These are phyloP conservation scores for Neurospora sp. DNA, from an alignment of 495 filamentous ascomycete species.

Conservation along the genomic window DNA sequence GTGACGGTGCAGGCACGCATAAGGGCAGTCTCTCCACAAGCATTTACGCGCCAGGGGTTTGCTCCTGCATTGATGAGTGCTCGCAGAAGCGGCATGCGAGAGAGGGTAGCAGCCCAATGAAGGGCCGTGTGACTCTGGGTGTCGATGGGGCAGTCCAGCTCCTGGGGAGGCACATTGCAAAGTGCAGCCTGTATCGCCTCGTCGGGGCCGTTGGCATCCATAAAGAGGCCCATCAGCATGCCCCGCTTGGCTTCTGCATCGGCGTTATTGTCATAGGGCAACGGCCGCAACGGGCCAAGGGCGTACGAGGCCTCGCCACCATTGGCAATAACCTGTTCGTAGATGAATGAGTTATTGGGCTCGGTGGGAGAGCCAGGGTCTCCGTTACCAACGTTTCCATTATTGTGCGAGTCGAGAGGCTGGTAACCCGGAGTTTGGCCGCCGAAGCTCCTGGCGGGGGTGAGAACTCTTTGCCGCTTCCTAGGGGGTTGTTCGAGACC, in stretches of 20 bases:
- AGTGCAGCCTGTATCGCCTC: constrained; percentile 33
- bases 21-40: constrained; percentile 78
- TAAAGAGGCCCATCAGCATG: constrained; percentile 78
- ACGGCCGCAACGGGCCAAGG: constrained; percentile 53
- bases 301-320: constrained; percentile 43
- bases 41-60: constrained; percentile 77
- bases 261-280: constrained; percentile 56
- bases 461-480: constrained; percentile 54
- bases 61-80: constrained; percentile 75
- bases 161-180: constrained; percentile 56
- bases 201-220: constrained; percentile 58
- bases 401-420: constrained; percentile 42
- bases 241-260: constrained; percentile 65
- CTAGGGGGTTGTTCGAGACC: constrained; percentile 63
- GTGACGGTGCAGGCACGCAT: constrained; percentile 82
- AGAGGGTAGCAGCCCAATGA: constrained; percentile 94
- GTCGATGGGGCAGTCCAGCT: constrained; percentile 87
- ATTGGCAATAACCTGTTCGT: constrained; percentile 48
- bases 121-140: constrained; percentile 76
- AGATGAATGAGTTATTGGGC: constrained; percentile 74
- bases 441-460: constrained; percentile 39
- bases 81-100: constrained; percentile 68
- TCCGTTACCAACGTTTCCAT: constrained; percentile 18
- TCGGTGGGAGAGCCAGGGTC: constrained; percentile 63
- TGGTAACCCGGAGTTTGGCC: constrained; percentile 26